phyloP scores from a whole-genome alignment of 108 stramenopile species.

The Skeletonema potamos region DNA sequence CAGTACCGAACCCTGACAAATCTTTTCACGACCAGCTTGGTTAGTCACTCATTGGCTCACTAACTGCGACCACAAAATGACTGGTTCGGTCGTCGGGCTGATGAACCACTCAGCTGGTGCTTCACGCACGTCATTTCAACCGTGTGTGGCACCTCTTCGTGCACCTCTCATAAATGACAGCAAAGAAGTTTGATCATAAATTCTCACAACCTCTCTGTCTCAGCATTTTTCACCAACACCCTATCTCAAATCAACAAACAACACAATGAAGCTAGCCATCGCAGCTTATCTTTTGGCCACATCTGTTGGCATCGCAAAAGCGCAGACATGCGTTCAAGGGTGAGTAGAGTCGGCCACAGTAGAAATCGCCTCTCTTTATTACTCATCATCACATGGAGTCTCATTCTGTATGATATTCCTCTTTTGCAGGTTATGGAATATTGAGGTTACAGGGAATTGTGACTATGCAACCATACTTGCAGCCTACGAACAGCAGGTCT shows the following conservation, averaged over 20 bases:
- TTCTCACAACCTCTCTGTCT: no score
- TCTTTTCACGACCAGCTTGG: no score
- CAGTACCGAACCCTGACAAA: no score
- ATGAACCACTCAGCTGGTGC: no score
- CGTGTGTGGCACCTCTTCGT: not conserved
- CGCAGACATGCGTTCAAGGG: not conserved
- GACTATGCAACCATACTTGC: constrained; percentile 27
- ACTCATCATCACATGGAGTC: not conserved
- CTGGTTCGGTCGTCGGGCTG: no score
- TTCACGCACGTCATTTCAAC: not conserved
- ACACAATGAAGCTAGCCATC: constrained; percentile 1
- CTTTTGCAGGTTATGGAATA: not conserved
- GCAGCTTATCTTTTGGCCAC: not conserved
- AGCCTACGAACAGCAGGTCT: constrained; percentile 32
- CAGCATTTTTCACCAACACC: not conserved
- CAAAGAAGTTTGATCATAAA: no score
- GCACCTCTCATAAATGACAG: not conserved
- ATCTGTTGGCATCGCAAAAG: not conserved
- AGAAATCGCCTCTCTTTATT: not conserved
- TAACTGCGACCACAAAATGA: not conserved
- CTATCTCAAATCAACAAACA: not conserved
- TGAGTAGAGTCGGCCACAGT: not conserved
- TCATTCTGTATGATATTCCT: no score
- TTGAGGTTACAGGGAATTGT: constrained; percentile 24
- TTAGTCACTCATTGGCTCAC: no score